Evolutionary conservation across 2,329 filamentous ascomycete genomes (phyloP).

Genomic region (Furcasterigmium furcatum): DNA sequence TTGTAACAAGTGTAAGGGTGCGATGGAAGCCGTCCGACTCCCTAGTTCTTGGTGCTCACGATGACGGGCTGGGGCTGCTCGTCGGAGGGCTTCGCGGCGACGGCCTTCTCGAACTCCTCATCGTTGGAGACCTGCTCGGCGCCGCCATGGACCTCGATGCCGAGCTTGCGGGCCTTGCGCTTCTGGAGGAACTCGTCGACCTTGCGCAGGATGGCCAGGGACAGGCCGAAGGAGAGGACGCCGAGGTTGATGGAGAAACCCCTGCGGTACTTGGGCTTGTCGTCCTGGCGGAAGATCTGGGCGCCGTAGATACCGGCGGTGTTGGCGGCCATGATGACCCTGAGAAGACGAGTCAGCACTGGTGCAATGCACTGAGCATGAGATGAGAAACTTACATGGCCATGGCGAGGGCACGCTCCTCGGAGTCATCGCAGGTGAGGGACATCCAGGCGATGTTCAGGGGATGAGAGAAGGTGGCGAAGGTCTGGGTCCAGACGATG

Average conservation of each 20-base stretch:
- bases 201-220: slow-evolving; percentile 35
- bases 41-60: neutral
- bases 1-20: no score
- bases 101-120: slow-evolving; percentile 1
- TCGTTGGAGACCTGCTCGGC: neutral
- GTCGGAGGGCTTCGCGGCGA: neutral
- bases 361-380: no score
- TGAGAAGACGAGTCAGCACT: slow-evolving; percentile 9
- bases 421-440: slow-evolving; percentile 50
- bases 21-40: no score
- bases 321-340: slow-evolving; percentile 60
- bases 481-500: slow-evolving; percentile 52
- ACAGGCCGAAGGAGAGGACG: slow-evolving; percentile 38
- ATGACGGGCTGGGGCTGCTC: slow-evolving; percentile 1
- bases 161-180: neutral
- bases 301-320: slow-evolving; percentile 59
- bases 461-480: slow-evolving; percentile 51
- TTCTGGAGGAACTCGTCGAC: slow-evolving; percentile 31
- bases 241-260: slow-evolving; percentile 44
- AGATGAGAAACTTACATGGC: slow-evolving; percentile 37
- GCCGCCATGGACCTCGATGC: neutral
- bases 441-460: slow-evolving; percentile 61
- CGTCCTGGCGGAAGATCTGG: slow-evolving; percentile 54
- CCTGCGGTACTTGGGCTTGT: slow-evolving; percentile 46
- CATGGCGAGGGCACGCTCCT: slow-evolving; percentile 58